These are phyloP conservation scores for Trametes cinnabarina DNA, from an alignment of 768 basidiomycete species.

Conservation along the genomic window DNA sequence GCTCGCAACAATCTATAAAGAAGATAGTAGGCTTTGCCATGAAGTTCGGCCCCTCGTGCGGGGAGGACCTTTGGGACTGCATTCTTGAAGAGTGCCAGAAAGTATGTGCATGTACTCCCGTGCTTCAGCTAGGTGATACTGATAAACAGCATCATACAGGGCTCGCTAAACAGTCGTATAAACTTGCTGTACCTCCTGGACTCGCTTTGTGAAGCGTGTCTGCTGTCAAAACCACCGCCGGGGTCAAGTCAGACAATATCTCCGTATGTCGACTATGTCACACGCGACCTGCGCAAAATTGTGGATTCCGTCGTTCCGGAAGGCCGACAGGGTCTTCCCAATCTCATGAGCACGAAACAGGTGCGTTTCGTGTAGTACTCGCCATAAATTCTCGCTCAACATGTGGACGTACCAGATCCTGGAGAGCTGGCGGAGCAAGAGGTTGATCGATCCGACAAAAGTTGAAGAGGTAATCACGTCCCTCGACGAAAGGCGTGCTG, in stretches of 20 bases:
- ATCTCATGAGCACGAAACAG: constrained; percentile 85
- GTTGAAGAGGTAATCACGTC: constrained; percentile 66
- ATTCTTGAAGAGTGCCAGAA: constrained; percentile 89
- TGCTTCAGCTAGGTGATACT: background rate
- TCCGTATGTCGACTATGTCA: constrained; percentile 75
- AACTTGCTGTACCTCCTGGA: constrained; percentile 92
- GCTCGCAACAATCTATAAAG: constrained; percentile 85
- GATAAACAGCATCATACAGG: constrained; percentile 30
- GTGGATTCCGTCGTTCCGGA: constrained; percentile 86
- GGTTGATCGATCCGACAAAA: constrained; percentile 75
- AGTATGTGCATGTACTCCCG: constrained; percentile 38
- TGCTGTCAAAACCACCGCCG: constrained; percentile 62
- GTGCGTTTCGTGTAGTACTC: constrained; percentile 37
- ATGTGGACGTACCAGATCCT: constrained; percentile 58
- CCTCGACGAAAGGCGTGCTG: constrained; percentile 47
- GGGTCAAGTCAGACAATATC: constrained; percentile 40
- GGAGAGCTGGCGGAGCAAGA: constrained; percentile 87
- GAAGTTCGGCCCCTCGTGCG: constrained; percentile 80
- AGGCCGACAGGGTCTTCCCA: constrained; percentile 83
- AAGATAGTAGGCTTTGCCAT: constrained; percentile 83
- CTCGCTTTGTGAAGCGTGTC: constrained; percentile 76
- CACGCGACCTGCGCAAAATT: constrained; percentile 74
- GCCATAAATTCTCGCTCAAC: too few relatives aligned
- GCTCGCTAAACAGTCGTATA: constrained; percentile 86
- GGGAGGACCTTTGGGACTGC: constrained; percentile 94